phyloP scores from a whole-genome alignment of 371 early-diverging fungal genomes.

The Mortierella sp. region DNA sequence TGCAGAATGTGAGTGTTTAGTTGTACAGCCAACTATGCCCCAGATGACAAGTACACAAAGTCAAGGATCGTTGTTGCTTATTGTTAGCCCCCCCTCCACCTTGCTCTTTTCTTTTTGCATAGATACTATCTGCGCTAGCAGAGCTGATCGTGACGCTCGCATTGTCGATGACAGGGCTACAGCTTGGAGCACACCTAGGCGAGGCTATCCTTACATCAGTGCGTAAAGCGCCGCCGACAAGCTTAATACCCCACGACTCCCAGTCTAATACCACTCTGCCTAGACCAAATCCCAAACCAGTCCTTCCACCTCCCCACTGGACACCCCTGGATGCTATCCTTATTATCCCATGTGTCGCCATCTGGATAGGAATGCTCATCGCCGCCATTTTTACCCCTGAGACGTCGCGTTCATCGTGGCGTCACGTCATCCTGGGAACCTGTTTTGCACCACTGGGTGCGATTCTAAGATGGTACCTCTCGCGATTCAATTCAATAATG shows the following conservation, averaged over 20 bases:
- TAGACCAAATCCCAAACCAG: background rate
- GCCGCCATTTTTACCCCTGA: slow-evolving; percentile 49
- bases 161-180: slow-evolving; percentile 28
- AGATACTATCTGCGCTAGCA: slow-evolving; percentile 41
- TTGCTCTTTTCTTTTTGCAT: background rate
- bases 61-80: no score
- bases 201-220: slow-evolving; percentile 17
- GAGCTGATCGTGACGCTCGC: slow-evolving; percentile 39
- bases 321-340: slow-evolving; percentile 25
- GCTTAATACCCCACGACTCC: background rate
- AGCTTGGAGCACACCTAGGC: slow-evolving; percentile 39
- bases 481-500: slow-evolving; percentile 59
- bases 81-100: background rate
- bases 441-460: slow-evolving; percentile 72
- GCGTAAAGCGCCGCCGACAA: background rate
- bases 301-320: slow-evolving; percentile 22
- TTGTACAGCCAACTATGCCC: no score
- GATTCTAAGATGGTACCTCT: slow-evolving; percentile 73
- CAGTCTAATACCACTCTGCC: background rate
- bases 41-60: no score
- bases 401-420: slow-evolving; percentile 43
- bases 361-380: slow-evolving; percentile 61
- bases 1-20: slow-evolving; percentile 52
- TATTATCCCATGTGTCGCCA: slow-evolving; percentile 27
- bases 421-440: slow-evolving; percentile 57